Percentiles rank a stretch among this genome's conserved stretches.
phyloP scores from a whole-genome alignment of 129 eudicot species.

The Centaurea solstitialis region DNA sequence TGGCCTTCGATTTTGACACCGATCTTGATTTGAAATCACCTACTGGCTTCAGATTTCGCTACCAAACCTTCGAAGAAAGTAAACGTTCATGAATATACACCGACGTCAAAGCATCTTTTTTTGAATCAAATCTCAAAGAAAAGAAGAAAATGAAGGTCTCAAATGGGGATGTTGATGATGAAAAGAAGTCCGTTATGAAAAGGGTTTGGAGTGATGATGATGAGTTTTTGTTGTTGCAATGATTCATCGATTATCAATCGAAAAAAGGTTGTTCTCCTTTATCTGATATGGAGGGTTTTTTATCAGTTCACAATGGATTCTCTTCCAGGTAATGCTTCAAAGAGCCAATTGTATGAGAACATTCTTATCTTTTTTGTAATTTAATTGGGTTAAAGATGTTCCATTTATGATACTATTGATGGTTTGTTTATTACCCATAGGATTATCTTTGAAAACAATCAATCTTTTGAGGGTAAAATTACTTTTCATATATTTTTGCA shows the following conservation, averaged over 20 bases:
- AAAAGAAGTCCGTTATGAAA: constrained; percentile 19
- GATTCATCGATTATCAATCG: constrained; percentile 41
- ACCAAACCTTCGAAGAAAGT: too few species aligned
- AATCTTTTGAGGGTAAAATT: constrained; percentile 14
- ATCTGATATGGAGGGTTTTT: constrained; percentile 47
- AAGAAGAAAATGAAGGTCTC: constrained; percentile 25
- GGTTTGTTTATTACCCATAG: constrained; percentile 15
- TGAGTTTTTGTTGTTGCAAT: constrained; percentile 43
- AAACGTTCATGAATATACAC: too few species aligned
- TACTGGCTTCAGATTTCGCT: constrained; percentile 31
- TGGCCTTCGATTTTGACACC: constrained; percentile 15
- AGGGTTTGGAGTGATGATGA: constrained; percentile 55
- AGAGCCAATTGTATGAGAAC: constrained; percentile 55
- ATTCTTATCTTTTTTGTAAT: not conserved
- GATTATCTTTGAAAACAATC: too few species aligned
- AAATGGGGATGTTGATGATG: constrained; percentile 34
- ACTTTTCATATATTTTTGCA: constrained; percentile 3
- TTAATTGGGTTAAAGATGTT: constrained; percentile 17
- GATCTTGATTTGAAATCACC: constrained; percentile 26
- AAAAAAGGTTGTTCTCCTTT: constrained; percentile 42
- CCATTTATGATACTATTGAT: too few species aligned
- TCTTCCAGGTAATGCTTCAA: constrained; percentile 35
- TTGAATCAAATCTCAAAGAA: not conserved
- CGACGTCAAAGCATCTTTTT: constrained; percentile 22
- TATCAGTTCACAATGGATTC: constrained; percentile 41